phyloP scores from a whole-genome alignment of 169 alveolate species.

The Plasmodium reichenowi region DNA sequence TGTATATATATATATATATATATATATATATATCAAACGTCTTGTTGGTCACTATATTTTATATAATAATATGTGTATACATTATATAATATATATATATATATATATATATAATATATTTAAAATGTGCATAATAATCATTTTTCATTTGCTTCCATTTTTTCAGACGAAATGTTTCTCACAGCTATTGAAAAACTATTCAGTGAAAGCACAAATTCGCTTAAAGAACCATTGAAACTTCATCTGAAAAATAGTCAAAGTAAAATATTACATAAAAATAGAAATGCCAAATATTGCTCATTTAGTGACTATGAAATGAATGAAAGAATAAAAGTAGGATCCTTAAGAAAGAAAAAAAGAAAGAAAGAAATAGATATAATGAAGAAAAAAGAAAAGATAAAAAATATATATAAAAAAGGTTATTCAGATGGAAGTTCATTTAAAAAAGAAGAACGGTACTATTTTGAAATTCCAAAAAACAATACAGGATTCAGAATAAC shows the following conservation, averaged over 20 bases:
- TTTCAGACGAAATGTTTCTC: slow-evolving; percentile 39
- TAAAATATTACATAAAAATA: slow-evolving; percentile 4
- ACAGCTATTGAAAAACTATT: slow-evolving; percentile 39
- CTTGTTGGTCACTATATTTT: neutral
- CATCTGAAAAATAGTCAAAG: slow-evolving; percentile 1
- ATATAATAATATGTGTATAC: neutral
- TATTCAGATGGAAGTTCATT: neutral
- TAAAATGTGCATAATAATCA: neutral
- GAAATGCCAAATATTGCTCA: slow-evolving; percentile 2
- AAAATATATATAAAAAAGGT: slow-evolving; percentile 1
- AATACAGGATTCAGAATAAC: slow-evolving; percentile 77
- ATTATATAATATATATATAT: neutral
- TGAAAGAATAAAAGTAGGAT: slow-evolving; percentile 52
- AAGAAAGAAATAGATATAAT: neutral
- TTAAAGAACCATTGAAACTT: neutral
- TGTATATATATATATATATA: neutral
- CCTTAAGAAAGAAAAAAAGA: slow-evolving; percentile 9
- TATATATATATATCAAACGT: neutral
- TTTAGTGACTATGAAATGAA: slow-evolving; percentile 60
- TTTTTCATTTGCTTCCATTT: neutral
- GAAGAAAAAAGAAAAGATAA: neutral
- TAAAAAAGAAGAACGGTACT: slow-evolving; percentile 22
- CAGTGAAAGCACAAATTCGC: slow-evolving; percentile 22
- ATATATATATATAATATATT: neutral
- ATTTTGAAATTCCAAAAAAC: slow-evolving; percentile 59